phyloP scores from a whole-genome alignment of 192 early-diverging fungal genomes.

The Pilaira anomala region DNA sequence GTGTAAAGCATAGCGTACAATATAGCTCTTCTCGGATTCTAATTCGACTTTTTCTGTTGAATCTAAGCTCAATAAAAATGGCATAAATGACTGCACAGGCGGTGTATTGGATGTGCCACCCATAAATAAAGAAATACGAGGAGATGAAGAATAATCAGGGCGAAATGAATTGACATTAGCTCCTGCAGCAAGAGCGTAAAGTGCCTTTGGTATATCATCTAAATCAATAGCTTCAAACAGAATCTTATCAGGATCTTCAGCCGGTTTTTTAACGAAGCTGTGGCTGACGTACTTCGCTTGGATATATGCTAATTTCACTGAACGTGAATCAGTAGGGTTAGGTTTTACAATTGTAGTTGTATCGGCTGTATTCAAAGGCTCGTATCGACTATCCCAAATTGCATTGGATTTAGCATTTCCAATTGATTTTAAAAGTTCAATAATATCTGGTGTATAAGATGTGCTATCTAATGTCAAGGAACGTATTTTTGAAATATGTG shows the following conservation, averaged over 20 bases:
- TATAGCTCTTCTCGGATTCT: not conserved
- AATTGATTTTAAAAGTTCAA: constrained; percentile 55
- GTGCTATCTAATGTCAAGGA: constrained; percentile 66
- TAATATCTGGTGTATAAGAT: constrained; percentile 63
- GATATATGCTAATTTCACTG: constrained; percentile 55
- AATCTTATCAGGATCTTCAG: not conserved
- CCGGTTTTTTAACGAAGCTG: constrained; percentile 37
- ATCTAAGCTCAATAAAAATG: not conserved
- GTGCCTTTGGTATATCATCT: constrained; percentile 41
- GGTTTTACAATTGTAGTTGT: constrained; percentile 18
- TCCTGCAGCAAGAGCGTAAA: constrained; percentile 41
- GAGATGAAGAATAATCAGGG: constrained; percentile 9
- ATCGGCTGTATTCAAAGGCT: not conserved
- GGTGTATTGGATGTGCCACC: not conserved
- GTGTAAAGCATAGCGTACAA: constrained; percentile 8
- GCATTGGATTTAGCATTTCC: constrained; percentile 62
- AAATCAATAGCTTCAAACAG: constrained; percentile 28
- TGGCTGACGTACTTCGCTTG: constrained; percentile 57
- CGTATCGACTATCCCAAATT: constrained; percentile 56
- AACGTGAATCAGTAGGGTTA: constrained; percentile 39
- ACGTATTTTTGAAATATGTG: constrained; percentile 73
- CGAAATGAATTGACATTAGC: constrained; percentile 46
- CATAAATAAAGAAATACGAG: not conserved
- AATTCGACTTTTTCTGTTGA: not conserved
- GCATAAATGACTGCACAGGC: not conserved